A percentile compares a stretch with the other conserved stretches of the same genome.
Conservation (phyloP, 257 asterid species). For the Parsonsia alboflavescens region DNA sequence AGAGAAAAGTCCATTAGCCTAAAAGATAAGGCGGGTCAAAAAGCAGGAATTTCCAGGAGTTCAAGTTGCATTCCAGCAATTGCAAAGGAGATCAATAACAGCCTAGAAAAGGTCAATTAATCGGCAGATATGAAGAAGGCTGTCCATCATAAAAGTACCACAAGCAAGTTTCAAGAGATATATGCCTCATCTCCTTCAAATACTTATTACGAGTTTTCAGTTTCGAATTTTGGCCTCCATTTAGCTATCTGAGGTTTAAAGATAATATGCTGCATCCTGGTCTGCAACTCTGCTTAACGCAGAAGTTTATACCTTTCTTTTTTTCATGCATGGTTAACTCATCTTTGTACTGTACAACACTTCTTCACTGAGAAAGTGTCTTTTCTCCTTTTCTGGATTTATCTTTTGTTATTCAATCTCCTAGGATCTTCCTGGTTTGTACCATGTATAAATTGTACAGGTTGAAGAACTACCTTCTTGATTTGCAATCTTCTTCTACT, state of each 20-base stretch:
- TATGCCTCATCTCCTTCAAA: neutral
- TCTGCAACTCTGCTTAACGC: neutral
- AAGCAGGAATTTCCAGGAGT: slow-evolving; percentile 51
- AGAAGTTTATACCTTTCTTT: neutral
- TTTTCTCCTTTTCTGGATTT: neutral
- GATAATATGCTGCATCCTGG: neutral
- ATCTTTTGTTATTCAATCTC: neutral
- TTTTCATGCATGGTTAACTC: neutral
- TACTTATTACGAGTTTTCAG: neutral
- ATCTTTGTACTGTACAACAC: neutral
- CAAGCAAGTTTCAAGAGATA: neutral
- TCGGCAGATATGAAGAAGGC: neutral
- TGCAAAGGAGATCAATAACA: slow-evolving; percentile 30
- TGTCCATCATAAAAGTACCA: neutral
- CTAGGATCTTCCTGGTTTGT: neutral
- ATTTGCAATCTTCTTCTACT: neutral
- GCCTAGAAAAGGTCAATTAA: slow-evolving; percentile 15
- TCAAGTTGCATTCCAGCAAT: slow-evolving; percentile 73
- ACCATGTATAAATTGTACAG: neutral
- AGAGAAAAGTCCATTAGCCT: slow-evolving; percentile 67
- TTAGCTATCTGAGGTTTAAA: neutral
- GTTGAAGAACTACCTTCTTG: neutral
- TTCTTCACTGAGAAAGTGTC: neutral
- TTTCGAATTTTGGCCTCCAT: neutral
- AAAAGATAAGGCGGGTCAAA: slow-evolving; percentile 34